Evolutionary conservation across 768 basidiomycete species (phyloP), one percentile per base, ranked within the genome.

Genomic region (Tylopilus rubrobrunneus): DNA sequence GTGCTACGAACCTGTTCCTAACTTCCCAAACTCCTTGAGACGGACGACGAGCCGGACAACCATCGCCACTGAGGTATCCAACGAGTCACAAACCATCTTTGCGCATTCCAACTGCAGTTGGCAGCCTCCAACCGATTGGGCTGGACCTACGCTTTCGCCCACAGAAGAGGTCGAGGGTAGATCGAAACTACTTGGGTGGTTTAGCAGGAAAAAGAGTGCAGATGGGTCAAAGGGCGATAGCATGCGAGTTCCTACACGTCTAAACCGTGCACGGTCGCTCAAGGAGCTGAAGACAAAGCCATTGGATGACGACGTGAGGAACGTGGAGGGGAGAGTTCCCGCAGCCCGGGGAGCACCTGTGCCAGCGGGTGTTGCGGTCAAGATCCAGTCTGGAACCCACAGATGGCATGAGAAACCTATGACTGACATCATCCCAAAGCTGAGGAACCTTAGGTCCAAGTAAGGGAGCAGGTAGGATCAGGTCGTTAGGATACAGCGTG

Each of bases 401-500:
- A 46, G 42, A 11, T 68, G 64, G 64, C 39, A 60, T n/a, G 66
- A 68, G 48, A 62, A 50, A 34, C 49, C 55, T 28, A 19, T 71
- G 48, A 45, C 41, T 1, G 70, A 71, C 9, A 65, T 71, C n/a
- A 67, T 71, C 6, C 66, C 64, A n/a, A 53, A 51, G 34, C 28
- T 70, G 27, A 68, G 68, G 52, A 49, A 55, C n/a, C 60, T 70
- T 36, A 70, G 49, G 50, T 25, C 33, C 5, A 59, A 49, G 49
- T 63, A 65, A 51, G 39, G 12, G 21, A 39, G 31, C 3, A 19
- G 23, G 45, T 31, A 17, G 27, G 21, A 25, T 41, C 7, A 29
- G 31, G 9, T 41, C 29, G 11, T 45, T 34, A 23, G 28, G 36
- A 34, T 17, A 29, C 27, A 28, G 31, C 5, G 31, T 28, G 39